These are phyloP conservation scores for Entomophthora muscae DNA, from an alignment of 371 early-diverging fungal species.

Conservation along the genomic window DNA sequence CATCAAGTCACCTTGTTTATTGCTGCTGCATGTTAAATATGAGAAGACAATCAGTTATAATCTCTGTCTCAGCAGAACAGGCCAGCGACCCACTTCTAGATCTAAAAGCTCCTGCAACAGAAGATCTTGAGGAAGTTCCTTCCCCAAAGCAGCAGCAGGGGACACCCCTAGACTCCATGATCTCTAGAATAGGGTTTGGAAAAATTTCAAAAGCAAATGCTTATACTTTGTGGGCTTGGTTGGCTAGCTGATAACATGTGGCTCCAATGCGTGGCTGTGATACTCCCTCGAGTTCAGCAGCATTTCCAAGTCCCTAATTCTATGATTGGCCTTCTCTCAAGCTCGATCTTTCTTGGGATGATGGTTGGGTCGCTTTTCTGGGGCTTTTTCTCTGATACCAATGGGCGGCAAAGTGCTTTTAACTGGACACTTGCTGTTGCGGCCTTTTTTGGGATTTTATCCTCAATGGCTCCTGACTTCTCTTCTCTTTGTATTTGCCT, in stretches of 20 bases:
- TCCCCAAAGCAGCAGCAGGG: background rate
- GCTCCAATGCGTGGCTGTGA: background rate
- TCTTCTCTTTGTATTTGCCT: conserved; percentile 35
- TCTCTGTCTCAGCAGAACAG: background rate
- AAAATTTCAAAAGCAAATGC: conserved; percentile 51
- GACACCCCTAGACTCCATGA: conserved; percentile 31
- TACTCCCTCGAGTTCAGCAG: conserved; percentile 13
- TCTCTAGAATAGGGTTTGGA: conserved; percentile 54
- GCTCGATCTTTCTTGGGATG: conserved; percentile 57
- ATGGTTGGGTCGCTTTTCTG: conserved; percentile 67
- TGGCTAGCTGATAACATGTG: conserved; percentile 63
- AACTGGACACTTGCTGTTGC: conserved; percentile 58
- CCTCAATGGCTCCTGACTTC: conserved; percentile 48
- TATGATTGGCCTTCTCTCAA: conserved; percentile 39
- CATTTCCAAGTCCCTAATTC: conserved; percentile 36
- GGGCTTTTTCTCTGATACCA: conserved; percentile 58
- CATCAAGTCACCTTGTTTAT: too few species aligned
- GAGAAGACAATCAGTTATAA: background rate
- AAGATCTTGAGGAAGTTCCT: background rate
- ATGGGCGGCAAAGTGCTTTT: conserved; percentile 62
- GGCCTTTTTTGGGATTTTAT: conserved; percentile 42
- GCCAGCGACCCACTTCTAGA: background rate
- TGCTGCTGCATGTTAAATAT: too few species aligned
- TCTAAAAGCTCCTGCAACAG: background rate
- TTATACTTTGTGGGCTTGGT: conserved; percentile 61